Percentiles rank a stretch among this genome's conserved stretches.
phyloP scores from a whole-genome alignment of 768 basidiomycete species.

The Clitopilus passeckerianus region DNA sequence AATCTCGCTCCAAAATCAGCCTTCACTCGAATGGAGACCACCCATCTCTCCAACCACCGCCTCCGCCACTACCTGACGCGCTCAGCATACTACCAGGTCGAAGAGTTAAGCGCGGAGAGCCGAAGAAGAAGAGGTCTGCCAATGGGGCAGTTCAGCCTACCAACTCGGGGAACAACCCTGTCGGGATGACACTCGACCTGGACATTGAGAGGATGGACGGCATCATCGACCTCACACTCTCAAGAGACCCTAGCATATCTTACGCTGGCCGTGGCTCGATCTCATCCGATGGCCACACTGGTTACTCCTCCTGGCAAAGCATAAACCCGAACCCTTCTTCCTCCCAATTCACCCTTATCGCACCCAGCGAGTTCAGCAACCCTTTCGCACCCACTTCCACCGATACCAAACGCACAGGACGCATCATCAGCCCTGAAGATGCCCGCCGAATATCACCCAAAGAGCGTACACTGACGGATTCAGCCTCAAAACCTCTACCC shows the following conservation, averaged over 20 bases:
- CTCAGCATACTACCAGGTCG: constrained; percentile 16
- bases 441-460: not conserved
- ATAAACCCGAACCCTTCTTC: not conserved
- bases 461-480: constrained; percentile 4
- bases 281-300: constrained; percentile 36
- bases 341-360: constrained; percentile 7
- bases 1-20: constrained; percentile 32
- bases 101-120: constrained; percentile 22
- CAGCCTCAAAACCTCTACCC: constrained; percentile 5
- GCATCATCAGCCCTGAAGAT: constrained; percentile 30
- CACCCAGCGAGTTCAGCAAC: constrained; percentile 32
- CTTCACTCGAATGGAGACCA: constrained; percentile 32
- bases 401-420: constrained; percentile 39
- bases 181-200: constrained; percentile 51
- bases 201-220: constrained; percentile 78
- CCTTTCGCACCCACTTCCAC: constrained; percentile 30
- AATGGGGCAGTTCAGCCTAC: constrained; percentile 24
- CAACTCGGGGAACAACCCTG: constrained; percentile 22
- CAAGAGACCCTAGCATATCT: constrained; percentile 7
- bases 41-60: constrained; percentile 29
- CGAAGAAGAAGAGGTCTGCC: constrained; percentile 27
- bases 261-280: constrained; percentile 31
- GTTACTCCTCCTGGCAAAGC: constrained; percentile 17
- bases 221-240: constrained; percentile 53
- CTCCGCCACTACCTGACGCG: constrained; percentile 24